phyloP scores from a whole-genome alignment of 1,284 basidiomycete genomes.

The Fomitopsis pinicola region DNA sequence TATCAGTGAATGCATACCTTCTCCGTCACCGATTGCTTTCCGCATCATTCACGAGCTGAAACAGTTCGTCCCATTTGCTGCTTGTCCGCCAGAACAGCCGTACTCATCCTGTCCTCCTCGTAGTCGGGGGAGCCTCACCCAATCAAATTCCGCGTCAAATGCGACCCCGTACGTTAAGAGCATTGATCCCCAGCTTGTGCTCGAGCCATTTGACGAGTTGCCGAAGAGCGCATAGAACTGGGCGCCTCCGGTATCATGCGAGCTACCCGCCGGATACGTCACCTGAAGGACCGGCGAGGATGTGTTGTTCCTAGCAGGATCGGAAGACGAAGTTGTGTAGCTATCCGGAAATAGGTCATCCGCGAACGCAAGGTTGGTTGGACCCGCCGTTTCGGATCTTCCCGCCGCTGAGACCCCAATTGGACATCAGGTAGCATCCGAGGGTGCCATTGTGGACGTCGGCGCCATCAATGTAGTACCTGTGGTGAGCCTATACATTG shows the following conservation, averaged over 20 bases:
- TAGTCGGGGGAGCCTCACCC: slow-evolving; percentile 43
- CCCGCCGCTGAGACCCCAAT: slow-evolving; percentile 60
- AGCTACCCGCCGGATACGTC: slow-evolving; percentile 58
- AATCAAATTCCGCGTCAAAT: slow-evolving; percentile 53
- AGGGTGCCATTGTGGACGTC: slow-evolving; percentile 49
- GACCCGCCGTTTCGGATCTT: slow-evolving; percentile 51
- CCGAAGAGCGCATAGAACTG: slow-evolving; percentile 69
- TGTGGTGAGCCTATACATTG: slow-evolving; percentile 52
- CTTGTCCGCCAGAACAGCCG: slow-evolving; percentile 38
- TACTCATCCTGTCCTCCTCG: slow-evolving; percentile 36
- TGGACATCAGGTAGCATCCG: slow-evolving; percentile 52
- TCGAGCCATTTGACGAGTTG: slow-evolving; percentile 26
- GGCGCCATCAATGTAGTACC: slow-evolving; percentile 66
- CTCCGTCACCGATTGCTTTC: slow-evolving; percentile 36
- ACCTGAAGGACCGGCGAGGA: slow-evolving; percentile 59
- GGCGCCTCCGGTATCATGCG: slow-evolving; percentile 55
- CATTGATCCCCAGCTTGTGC: slow-evolving; percentile 54
- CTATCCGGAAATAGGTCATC: slow-evolving; percentile 57
- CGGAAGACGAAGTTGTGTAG: slow-evolving; percentile 29
- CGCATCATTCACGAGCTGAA: slow-evolving; percentile 46
- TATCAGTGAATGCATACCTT: slow-evolving; percentile 28
- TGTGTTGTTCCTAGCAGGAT: slow-evolving; percentile 21
- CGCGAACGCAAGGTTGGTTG: slow-evolving; percentile 53
- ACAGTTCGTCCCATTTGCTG: slow-evolving; percentile 37
- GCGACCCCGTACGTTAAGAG: slow-evolving; percentile 68